Percentiles rank a stretch among this genome's conserved stretches.
These are phyloP conservation scores for Striga asiatica DNA, from an alignment of 257 asterid genomes.

Conservation along the genomic window DNA sequence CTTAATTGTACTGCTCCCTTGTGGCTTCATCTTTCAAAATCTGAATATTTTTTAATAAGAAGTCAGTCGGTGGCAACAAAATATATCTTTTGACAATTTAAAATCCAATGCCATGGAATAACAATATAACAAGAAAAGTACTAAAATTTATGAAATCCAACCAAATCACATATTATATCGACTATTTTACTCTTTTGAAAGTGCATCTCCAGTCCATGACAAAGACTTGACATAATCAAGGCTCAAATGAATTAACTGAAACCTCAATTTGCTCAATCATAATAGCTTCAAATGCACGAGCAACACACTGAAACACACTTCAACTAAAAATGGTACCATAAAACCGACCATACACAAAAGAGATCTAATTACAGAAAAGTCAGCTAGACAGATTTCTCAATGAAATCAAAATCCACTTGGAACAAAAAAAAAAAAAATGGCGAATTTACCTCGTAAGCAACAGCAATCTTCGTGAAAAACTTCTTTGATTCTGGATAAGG, in stretches of 20 bases:
- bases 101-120: neutral
- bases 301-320: neutral
- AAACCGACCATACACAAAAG: neutral
- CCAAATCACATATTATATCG: too few relatives aligned
- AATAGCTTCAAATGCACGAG: neutral
- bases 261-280: neutral
- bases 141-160: neutral
- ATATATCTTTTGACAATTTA: neutral
- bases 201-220: neutral
- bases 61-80: slow-evolving; percentile 10
- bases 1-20: slow-evolving; percentile 92
- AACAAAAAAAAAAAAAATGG: neutral
- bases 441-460: slow-evolving; percentile 74
- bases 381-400: too few relatives aligned
- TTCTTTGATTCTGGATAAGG: slow-evolving; percentile 87
- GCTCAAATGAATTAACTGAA: too few relatives aligned
- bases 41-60: slow-evolving; percentile 26
- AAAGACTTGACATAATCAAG: too few relatives aligned
- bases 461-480: slow-evolving; percentile 68
- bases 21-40: slow-evolving; percentile 93
- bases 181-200: neutral
- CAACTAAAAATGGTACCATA: too few relatives aligned
- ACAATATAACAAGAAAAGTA: neutral
- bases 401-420: neutral
- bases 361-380: too few relatives aligned